Conservation (phyloP, 2,329 filamentous ascomycete species). For the Clonostachys byssicola region DNA sequence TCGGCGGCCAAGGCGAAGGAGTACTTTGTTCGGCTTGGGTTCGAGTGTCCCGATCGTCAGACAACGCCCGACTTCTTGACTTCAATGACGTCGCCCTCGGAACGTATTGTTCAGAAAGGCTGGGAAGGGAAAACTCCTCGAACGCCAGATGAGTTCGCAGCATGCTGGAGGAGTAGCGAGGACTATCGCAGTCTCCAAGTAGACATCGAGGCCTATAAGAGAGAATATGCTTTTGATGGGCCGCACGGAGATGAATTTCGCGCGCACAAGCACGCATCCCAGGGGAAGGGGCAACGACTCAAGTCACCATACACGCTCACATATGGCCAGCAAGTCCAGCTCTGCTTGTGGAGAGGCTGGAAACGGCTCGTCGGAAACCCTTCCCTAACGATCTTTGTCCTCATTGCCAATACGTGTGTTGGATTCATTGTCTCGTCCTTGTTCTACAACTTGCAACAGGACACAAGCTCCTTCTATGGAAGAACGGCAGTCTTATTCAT, state of each 20-base stretch:
- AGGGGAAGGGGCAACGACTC: slow-evolving; percentile 23
- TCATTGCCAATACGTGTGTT: slow-evolving; percentile 26
- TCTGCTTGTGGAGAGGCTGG: slow-evolving; percentile 26
- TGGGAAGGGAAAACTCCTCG: slow-evolving; percentile 36
- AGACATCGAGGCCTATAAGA: slow-evolving; percentile 19
- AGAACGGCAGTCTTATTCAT: slow-evolving; percentile 18
- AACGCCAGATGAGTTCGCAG: slow-evolving; percentile 32
- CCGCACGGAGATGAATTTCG: slow-evolving; percentile 26
- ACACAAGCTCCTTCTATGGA: slow-evolving; percentile 53
- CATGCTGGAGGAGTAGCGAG: slow-evolving; percentile 14
- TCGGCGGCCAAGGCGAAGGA: slow-evolving; percentile 51
- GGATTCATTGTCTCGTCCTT: slow-evolving; percentile 59
- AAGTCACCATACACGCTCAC: slow-evolving; percentile 41
- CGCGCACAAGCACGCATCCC: slow-evolving; percentile 6
- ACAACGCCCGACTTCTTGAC: slow-evolving; percentile 65
- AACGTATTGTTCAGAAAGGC: slow-evolving; percentile 9
- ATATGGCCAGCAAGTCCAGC: slow-evolving; percentile 33
- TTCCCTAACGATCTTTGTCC: slow-evolving; percentile 23
- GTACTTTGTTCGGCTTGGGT: slow-evolving; percentile 63
- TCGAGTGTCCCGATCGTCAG: slow-evolving; percentile 55
- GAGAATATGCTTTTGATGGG: slow-evolving; percentile 12
- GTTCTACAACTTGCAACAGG: slow-evolving; percentile 55
- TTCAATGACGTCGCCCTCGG: slow-evolving; percentile 60
- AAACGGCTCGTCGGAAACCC: slow-evolving; percentile 5
- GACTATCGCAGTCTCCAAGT: slow-evolving; percentile 13